Evolutionary conservation across 495 filamentous ascomycete species (phyloP), one percentile per base, ranked within the genome.

Genomic region (Penicillium macrosclerotiorum): DNA sequence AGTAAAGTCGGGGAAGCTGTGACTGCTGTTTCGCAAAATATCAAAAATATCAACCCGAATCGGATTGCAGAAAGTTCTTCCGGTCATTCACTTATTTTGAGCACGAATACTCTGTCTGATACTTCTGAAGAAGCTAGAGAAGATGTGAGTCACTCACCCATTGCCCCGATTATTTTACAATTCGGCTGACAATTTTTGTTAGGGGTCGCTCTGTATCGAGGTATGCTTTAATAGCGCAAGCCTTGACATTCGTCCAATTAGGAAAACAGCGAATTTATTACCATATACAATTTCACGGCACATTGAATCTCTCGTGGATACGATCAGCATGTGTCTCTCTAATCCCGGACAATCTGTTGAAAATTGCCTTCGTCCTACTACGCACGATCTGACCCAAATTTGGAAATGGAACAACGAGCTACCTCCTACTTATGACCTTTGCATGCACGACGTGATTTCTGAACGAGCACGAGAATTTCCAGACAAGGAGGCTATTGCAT

Each of bases 391-490:
- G 24, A 23, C 58, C 8, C 53, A 58, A 11, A 62, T 72, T 20
- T 65, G 62, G 66, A 16, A 54, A 1, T 64, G 63, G 60, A 71
- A 73, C 39, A 48, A 61, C 27, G 13, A 42, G 5, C 41, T 68
- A 4, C 67, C 64, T 16, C 57, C 61, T 6, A 42, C 57, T 2
- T 58, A 62, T 43, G 52, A 57, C 39, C 59, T 67, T 32, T 75
- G 71, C 49, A 66, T 78, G 45, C 73, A 81, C 48, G 67, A 74
- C 0, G 45, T 77, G 16, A 60, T 82, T 24, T 40, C 54, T 1
- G 51, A 71, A 32, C 67, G 69, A 22, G 62, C 65, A 8, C 48
- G 40, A 3, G 39, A 52, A 23, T 41, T 53, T 6, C 69, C 73
- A 3, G 45, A 68, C 3, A 63, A 69, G 23, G 44, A 50, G 3